Conservation (phyloP, 208 protist genomes). For the Leishmania gerbilli region DNA sequence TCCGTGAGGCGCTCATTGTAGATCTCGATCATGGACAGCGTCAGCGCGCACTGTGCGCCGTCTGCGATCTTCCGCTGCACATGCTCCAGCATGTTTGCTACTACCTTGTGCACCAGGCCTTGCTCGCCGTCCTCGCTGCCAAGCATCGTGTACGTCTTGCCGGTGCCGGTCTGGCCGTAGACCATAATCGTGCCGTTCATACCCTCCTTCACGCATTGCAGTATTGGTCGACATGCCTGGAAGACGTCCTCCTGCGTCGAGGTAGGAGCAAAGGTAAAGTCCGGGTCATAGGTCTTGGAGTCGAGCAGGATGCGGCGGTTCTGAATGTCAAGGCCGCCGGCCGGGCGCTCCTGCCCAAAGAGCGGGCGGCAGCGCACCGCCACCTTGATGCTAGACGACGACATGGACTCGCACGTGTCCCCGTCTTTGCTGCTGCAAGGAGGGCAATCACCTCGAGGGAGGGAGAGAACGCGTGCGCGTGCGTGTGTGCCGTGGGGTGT, state of each 20-base stretch:
- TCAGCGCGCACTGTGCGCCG: slow-evolving; percentile 84
- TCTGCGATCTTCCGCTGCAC: slow-evolving; percentile 83
- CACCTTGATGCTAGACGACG: slow-evolving; percentile 82
- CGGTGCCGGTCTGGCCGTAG: slow-evolving; percentile 95
- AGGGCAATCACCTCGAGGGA: too few species aligned
- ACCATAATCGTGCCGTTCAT: slow-evolving; percentile 94
- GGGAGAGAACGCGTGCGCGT: not conserved
- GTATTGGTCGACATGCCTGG: slow-evolving; percentile 76
- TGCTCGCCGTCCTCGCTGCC: slow-evolving; percentile 54
- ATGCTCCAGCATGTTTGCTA: slow-evolving; percentile 92
- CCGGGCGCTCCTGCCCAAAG: slow-evolving; percentile 73
- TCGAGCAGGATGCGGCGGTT: slow-evolving; percentile 83
- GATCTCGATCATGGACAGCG: slow-evolving; percentile 93
- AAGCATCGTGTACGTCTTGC: slow-evolving; percentile 97
- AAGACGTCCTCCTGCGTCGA: slow-evolving; percentile 89
- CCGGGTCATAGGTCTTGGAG: slow-evolving; percentile 90
- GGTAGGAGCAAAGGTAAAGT: slow-evolving; percentile 73
- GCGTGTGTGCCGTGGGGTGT: not conserved
- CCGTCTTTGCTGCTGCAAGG: not conserved
- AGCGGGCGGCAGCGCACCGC: slow-evolving; percentile 84
- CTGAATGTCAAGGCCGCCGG: slow-evolving; percentile 81
- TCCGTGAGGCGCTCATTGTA: slow-evolving; percentile 93
- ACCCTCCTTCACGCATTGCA: slow-evolving; percentile 91
- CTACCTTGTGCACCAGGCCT: slow-evolving; percentile 91
- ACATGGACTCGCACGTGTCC: slow-evolving; percentile 10